These are phyloP conservation scores for Berberis vulgaris DNA, from an alignment of 164 flowering plant species.

Conservation along the genomic window DNA sequence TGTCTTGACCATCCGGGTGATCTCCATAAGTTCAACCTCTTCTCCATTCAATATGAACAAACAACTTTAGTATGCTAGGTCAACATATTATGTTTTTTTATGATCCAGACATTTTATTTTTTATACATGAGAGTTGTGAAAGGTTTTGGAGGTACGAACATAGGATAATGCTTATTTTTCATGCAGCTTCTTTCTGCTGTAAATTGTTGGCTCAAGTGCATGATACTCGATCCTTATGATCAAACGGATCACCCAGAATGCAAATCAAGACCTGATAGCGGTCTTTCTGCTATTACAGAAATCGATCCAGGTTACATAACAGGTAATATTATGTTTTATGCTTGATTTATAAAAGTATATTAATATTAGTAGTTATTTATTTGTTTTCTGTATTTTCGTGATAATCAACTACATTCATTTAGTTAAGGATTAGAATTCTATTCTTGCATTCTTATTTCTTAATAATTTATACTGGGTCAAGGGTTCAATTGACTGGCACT, in stretches of 20 bases:
- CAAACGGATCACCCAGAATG: conserved; percentile 97
- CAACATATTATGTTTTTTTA: too few species aligned
- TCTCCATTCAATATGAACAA: neutral
- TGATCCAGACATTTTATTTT: neutral
- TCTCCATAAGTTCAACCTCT: too few species aligned
- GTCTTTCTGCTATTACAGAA: conserved; percentile 97
- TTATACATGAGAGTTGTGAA: neutral
- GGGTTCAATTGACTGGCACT: too few species aligned
- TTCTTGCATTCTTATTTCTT: too few species aligned
- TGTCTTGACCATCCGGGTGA: too few species aligned
- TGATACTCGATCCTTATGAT: conserved; percentile 87
- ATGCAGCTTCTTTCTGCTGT: conserved; percentile 91
- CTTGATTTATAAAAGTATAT: too few species aligned
- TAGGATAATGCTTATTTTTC: conserved; percentile 6
- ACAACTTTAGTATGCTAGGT: too few species aligned
- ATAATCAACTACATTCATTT: too few species aligned
- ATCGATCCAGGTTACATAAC: conserved; percentile 98
- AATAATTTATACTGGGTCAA: too few species aligned
- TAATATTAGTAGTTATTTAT: too few species aligned
- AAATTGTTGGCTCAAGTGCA: conserved; percentile 98
- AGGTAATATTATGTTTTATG: conserved; percentile 26
- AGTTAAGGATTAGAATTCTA: too few species aligned
- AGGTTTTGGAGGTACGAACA: neutral
- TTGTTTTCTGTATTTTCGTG: too few species aligned
- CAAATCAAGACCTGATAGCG: conserved; percentile 94